Evolutionary conservation across 2,329 filamentous ascomycete species (phyloP).

Genomic region (Bisporella sp.): DNA sequence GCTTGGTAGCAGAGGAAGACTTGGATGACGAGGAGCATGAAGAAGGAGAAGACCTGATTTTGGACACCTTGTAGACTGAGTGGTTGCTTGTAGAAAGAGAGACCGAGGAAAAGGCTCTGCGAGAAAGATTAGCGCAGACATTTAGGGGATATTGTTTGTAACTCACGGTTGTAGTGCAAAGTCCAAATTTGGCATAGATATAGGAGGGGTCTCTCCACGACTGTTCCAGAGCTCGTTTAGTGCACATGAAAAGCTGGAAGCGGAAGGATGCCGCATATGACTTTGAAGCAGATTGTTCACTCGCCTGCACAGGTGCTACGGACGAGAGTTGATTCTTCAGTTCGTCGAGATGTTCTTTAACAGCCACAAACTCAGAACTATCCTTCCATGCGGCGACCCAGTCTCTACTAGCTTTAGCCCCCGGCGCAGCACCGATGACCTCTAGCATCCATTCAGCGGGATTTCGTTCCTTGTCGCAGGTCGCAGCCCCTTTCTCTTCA

Average conservation of each 20-base stretch:
- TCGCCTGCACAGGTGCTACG: constrained; percentile 51
- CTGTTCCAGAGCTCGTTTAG: constrained; percentile 63
- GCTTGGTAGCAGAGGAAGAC: constrained; percentile 57
- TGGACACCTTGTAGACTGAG: constrained; percentile 59
- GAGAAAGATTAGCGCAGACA: constrained; percentile 14
- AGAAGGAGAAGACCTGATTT: constrained; percentile 65
- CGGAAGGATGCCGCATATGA: constrained; percentile 75
- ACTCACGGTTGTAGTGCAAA: constrained; percentile 33
- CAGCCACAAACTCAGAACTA: constrained; percentile 24
- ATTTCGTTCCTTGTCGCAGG: constrained; percentile 64
- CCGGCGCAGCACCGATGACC: constrained; percentile 51
- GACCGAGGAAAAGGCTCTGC: constrained; percentile 53
- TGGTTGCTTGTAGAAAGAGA: constrained; percentile 57
- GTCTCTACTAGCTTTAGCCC: constrained; percentile 50
- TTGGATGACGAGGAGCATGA: constrained; percentile 66
- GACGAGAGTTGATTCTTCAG: constrained; percentile 22
- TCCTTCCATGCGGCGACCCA: constrained; percentile 43
- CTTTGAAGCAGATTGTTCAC: constrained; percentile 27
- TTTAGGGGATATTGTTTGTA: background rate
- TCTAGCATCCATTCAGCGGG: constrained; percentile 59
- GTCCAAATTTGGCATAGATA: constrained; percentile 61
- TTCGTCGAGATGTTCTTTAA: constrained; percentile 27
- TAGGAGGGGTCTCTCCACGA: constrained; percentile 74
- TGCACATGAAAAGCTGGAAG: constrained; percentile 57
- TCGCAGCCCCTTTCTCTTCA: constrained; percentile 59